Conservation (phyloP, 768 basidiomycete genomes). For the Agrocybe pediades region DNA sequence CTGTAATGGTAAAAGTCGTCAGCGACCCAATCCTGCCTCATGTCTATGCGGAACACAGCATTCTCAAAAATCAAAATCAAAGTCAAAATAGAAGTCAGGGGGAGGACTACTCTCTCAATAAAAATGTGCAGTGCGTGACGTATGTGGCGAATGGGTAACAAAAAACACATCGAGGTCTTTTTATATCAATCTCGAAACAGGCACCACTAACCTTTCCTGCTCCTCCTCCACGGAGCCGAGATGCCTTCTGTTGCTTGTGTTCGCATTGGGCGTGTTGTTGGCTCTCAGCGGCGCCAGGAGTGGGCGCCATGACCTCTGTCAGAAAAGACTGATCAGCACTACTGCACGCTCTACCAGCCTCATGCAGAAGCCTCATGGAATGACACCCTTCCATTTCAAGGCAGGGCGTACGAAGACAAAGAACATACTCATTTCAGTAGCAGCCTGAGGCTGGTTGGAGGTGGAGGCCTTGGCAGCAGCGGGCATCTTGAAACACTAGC, state of each 20-base stretch:
- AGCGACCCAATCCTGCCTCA: neutral
- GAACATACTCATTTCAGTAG: conserved; percentile 63
- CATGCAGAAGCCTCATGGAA: neutral
- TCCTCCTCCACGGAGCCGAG: conserved; percentile 71
- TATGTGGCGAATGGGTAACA: neutral
- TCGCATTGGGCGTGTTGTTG: conserved; percentile 33
- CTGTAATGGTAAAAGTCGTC: conserved; percentile 35
- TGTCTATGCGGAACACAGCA: too few species aligned
- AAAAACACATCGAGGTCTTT: neutral
- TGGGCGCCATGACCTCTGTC: conserved; percentile 49
- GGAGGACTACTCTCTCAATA: too few species aligned
- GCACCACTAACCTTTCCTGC: conserved; percentile 54
- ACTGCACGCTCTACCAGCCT: neutral
- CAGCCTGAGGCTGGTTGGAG: conserved; percentile 60
- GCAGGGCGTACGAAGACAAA: neutral
- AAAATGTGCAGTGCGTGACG: neutral
- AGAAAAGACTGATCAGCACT: neutral
- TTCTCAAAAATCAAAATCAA: conserved; percentile 7
- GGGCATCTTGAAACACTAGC: conserved; percentile 6
- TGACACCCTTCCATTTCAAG: neutral
- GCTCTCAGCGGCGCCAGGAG: conserved; percentile 23
- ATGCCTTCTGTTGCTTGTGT: conserved; percentile 51
- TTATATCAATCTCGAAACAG: neutral
- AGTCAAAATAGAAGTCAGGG: neutral
- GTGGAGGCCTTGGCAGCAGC: conserved; percentile 36